Percentiles rank a stretch among this genome's conserved stretches.
These are phyloP conservation scores for Scenedesmus sp. DNA, from an alignment of 163 green algal species.

Conservation along the genomic window DNA sequence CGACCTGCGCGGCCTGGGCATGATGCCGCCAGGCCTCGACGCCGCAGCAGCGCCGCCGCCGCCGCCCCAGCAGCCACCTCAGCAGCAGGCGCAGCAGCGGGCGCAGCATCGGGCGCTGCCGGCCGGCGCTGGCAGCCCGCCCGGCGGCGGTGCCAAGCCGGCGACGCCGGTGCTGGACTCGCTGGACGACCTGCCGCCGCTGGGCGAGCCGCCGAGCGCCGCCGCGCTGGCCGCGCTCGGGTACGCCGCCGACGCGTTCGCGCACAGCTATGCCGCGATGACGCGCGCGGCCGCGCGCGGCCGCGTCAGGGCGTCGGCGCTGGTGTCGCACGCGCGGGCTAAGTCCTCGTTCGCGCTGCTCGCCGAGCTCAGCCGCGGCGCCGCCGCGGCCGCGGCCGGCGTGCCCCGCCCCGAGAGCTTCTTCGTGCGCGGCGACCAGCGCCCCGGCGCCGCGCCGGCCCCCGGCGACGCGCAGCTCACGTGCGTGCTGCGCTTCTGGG, in stretches of 20 bases:
- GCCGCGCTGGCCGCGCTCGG: background rate
- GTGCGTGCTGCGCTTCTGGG: slow-evolving; percentile 20
- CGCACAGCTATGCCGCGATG: slow-evolving; percentile 14
- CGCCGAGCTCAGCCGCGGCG: background rate
- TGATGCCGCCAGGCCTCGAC: no score
- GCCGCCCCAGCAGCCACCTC: background rate
- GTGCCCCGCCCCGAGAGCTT: background rate
- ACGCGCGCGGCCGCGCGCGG: background rate
- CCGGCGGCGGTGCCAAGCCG: background rate
- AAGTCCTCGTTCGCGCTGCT: slow-evolving; percentile 1
- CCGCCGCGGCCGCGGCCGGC: no score
- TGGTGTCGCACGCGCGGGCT: background rate
- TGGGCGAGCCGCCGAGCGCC: background rate
- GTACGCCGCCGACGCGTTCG: slow-evolving; percentile 6
- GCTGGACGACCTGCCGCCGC: background rate
- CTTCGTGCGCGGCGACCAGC: slow-evolving; percentile 9
- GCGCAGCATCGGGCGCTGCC: background rate
- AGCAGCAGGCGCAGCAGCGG: background rate
- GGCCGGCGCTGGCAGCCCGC: no score
- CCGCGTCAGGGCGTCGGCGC: background rate
- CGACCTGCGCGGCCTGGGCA: no score
- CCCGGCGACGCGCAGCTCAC: background rate
- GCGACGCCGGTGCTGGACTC: background rate
- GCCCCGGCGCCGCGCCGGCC: background rate
- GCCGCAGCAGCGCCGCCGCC: no score